Evolutionary conservation across 768 basidiomycete genomes (phyloP), one percentile per base, ranked within the genome.

Genomic region (Mycena vulgaris): DNA sequence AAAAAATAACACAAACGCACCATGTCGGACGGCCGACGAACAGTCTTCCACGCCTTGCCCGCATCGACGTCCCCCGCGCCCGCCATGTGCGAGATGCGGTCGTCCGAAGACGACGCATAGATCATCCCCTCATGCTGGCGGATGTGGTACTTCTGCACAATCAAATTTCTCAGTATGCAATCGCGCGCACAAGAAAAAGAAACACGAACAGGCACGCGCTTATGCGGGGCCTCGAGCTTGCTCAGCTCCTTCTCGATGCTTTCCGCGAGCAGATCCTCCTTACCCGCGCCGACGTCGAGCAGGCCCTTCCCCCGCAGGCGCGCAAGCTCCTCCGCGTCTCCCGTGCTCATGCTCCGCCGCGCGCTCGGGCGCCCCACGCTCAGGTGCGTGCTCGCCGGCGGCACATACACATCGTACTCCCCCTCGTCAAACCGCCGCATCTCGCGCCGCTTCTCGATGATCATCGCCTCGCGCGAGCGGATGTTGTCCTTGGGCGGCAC

Each of bases 1-100:
- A 2, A 2, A 49, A 48, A 71, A 45, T 31, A 28, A 61, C 21
- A 17, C 11, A 23, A 63, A 81, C 88, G 63, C 73, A 97, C 97
- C 93, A 98, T 97, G 77, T 99, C 96, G 2, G 96, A 97, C 13
- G 97, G 96, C 27, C 96, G 84, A 73, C 95, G 87, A 33, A 98
- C 92, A 17, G 91, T 87, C 77, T 92, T 88, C 97, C 97, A 98
- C 6, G 96, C 95, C 76, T 83, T 89, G 1, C 95, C 95, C 28
- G 84, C 81, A 76, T 96, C 91, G 30, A 97, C 85, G 78, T 97
- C 97, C 19, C 96, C 95, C 45, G 93, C 92, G 28, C 89, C 86
- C 55, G 86, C 84, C 77, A 89, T 84, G 78, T 95, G 94, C 7
- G 90, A 87, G 51, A 95, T 85, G 69, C 89, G 89, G 75, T 95